Evolutionary conservation across 805 yeast species (phyloP).

Genomic region (Kuraishia cidri): DNA sequence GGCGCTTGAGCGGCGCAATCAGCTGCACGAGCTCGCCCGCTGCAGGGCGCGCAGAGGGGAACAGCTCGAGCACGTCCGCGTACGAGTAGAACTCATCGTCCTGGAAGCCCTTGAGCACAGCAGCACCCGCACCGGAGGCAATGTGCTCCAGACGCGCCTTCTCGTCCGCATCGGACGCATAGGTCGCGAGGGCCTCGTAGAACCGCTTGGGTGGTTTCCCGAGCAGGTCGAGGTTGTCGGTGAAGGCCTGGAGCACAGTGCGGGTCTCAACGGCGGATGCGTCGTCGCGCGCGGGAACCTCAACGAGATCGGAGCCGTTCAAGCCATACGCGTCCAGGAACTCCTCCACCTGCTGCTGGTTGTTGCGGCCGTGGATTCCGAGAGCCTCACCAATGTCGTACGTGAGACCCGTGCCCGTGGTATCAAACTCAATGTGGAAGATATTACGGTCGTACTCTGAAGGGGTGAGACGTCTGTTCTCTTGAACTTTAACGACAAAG

Average conservation of each 20-base stretch:
- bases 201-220: conserved; percentile 96
- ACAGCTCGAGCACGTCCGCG: conserved; percentile 73
- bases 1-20: conserved; percentile 84
- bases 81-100: conserved; percentile 79
- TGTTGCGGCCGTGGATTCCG: conserved; percentile 90
- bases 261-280: conserved; percentile 53
- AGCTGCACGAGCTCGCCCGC: conserved; percentile 61
- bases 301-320: conserved; percentile 57
- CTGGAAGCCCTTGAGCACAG: conserved; percentile 71
- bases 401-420: conserved; percentile 80
- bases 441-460: conserved; percentile 84
- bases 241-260: conserved; percentile 73
- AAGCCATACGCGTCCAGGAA: conserved; percentile 70
- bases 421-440: conserved; percentile 93
- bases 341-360: conserved; percentile 48
- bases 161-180: conserved; percentile 63
- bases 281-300: conserved; percentile 63
- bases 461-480: conserved; percentile 89
- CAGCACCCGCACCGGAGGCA: conserved; percentile 76
- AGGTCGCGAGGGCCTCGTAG: conserved; percentile 73
- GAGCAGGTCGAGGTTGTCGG: conserved; percentile 77
- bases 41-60: conserved; percentile 74
- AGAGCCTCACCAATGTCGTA: conserved; percentile 96
- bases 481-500: conserved; percentile 83
- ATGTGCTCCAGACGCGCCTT: conserved; percentile 51